Conservation (phyloP, 192 early-diverging fungal species). For the Coemansia sp. region DNA sequence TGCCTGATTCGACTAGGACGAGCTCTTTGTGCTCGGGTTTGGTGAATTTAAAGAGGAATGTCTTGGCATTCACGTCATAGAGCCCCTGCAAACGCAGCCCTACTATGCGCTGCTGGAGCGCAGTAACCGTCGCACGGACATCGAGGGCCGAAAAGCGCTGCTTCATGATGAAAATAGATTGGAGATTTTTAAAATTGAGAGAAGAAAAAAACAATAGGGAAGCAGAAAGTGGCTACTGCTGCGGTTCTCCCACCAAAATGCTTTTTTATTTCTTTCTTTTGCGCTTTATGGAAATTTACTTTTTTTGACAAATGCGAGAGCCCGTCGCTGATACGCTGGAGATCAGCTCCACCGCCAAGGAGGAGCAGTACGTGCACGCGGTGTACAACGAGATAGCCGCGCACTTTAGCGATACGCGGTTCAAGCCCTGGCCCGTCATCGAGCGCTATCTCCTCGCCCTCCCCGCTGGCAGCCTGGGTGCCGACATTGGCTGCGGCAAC, state of each 20-base stretch:
- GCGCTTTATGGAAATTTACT: not conserved
- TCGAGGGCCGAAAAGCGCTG: conserved; percentile 90
- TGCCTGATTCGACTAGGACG: conserved; percentile 89
- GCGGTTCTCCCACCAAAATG: not conserved
- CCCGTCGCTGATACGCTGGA: conserved; percentile 37
- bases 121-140: conserved; percentile 75
- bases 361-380: conserved; percentile 80
- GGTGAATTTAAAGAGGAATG: conserved; percentile 91
- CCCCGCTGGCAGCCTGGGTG: conserved; percentile 73
- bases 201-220: not conserved
- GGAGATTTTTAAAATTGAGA: conserved; percentile 1
- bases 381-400: conserved; percentile 91
- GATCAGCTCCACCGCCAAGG: conserved; percentile 50
- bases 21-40: conserved; percentile 86
- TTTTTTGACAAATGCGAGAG: conserved; percentile 18
- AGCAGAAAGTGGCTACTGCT: not conserved
- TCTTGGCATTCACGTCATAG: conserved; percentile 91
- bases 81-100: conserved; percentile 91
- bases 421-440: conserved; percentile 99
- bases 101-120: conserved; percentile 64
- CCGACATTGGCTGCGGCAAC: conserved; percentile 96
- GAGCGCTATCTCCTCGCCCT: conserved; percentile 71
- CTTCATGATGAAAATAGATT: conserved; percentile 57
- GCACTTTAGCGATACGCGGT: conserved; percentile 93
- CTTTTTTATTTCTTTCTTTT: not conserved